Percentiles rank a stretch among this genome's conserved stretches.
Evolutionary conservation across 306 rosid species (phyloP).

Genomic region (Mucuna pruriens): DNA sequence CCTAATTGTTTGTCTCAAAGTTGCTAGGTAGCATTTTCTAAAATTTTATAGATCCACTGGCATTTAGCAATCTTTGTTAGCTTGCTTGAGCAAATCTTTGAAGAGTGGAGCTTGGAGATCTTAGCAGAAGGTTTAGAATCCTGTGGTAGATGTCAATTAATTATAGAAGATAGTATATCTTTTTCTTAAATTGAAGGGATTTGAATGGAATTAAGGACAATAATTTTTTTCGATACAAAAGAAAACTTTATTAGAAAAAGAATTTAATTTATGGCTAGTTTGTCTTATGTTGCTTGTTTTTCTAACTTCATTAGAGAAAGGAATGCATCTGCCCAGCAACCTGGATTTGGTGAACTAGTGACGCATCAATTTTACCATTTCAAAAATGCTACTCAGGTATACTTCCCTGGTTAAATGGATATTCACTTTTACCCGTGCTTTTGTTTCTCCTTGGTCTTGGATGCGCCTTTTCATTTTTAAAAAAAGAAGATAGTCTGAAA

Average conservation of each 20-base stretch:
- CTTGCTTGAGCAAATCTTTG: neutral
- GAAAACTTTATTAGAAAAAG: neutral
- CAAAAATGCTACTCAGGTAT: slow-evolving; percentile 77
- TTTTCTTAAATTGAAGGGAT: neutral
- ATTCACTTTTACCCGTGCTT: neutral
- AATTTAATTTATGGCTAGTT: neutral
- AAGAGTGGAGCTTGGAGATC: slow-evolving; percentile 10
- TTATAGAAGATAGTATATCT: neutral
- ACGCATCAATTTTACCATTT: slow-evolving; percentile 72
- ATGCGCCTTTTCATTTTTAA: slow-evolving; percentile 30
- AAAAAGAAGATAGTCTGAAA: neutral
- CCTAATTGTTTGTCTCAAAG: neutral
- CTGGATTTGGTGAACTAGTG: slow-evolving; percentile 51
- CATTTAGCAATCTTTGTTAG: slow-evolving; percentile 15
- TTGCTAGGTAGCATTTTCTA: slow-evolving; percentile 14
- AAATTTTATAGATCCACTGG: neutral
- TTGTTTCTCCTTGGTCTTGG: neutral
- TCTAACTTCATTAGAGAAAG: slow-evolving; percentile 52
- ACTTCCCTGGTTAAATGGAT: slow-evolving; percentile 28
- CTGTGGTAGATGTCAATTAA: neutral
- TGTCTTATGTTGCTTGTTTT: slow-evolving; percentile 2
- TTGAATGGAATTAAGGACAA: neutral
- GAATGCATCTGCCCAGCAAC: slow-evolving; percentile 50
- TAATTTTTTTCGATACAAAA: neutral
- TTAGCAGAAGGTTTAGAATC: slow-evolving; percentile 1